Conservation (phyloP, 345 rosid species). For the Brassica incana region DNA sequence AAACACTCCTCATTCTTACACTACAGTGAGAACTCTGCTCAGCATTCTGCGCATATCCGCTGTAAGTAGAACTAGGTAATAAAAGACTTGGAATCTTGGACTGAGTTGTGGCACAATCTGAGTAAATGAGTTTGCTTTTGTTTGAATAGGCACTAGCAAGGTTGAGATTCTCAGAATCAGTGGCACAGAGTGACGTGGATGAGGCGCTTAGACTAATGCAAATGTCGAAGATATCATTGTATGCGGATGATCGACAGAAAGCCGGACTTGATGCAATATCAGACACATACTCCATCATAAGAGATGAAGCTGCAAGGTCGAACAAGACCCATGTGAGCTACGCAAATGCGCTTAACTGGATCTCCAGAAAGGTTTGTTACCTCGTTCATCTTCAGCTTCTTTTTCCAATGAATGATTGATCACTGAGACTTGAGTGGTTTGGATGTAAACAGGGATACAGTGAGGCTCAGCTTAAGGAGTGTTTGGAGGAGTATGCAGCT, state of each 20-base stretch:
- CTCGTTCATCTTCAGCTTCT: background rate
- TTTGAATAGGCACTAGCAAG: conserved; percentile 80
- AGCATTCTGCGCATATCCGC: conserved; percentile 95
- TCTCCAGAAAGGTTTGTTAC: conserved; percentile 85
- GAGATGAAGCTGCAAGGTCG: conserved; percentile 96
- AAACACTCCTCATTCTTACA: conserved; percentile 86
- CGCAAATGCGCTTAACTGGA: conserved; percentile 94
- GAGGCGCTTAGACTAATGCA: conserved; percentile 97
- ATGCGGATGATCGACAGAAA: conserved; percentile 83
- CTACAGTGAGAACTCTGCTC: conserved; percentile 90
- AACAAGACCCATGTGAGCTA: conserved; percentile 78
- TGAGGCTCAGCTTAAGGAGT: conserved; percentile 97
- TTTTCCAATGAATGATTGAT: conserved; percentile 2
- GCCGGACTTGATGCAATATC: conserved; percentile 98
- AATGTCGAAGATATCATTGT: conserved; percentile 96
- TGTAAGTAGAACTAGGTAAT: conserved; percentile 47
- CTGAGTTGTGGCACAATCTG: background rate
- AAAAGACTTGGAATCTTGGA: background rate
- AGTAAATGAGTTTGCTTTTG: background rate
- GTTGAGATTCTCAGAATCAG: conserved; percentile 87
- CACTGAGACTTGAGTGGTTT: conserved; percentile 18
- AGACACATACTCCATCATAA: conserved; percentile 87
- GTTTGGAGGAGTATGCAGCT: conserved; percentile 95
- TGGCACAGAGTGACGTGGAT: conserved; percentile 97
- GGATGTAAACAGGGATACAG: conserved; percentile 78